Conservation (phyloP, 345 rosid genomes). For the Sonneratia caseolaris region DNA sequence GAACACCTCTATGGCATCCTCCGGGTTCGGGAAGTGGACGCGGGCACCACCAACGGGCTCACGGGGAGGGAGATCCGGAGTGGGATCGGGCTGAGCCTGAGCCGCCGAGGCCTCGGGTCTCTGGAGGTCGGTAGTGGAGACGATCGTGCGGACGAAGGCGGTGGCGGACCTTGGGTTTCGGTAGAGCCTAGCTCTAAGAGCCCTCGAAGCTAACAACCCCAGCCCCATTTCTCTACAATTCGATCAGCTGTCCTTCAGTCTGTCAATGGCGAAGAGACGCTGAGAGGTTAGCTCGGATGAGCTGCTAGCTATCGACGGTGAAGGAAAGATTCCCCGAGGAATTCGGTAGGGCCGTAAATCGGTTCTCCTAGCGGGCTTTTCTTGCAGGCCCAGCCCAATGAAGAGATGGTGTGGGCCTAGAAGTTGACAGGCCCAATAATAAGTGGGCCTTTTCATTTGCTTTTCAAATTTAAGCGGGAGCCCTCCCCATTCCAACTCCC, state of each 20-base stretch:
- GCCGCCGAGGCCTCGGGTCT: conserved; percentile 54
- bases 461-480: conserved; percentile 5
- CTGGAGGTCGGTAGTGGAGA: conserved; percentile 65
- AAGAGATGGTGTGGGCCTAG: neutral
- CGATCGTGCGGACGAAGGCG: conserved; percentile 46
- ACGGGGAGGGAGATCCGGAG: conserved; percentile 42
- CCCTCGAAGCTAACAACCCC: conserved; percentile 66
- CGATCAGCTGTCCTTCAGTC: neutral
- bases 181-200: conserved; percentile 31
- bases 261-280: neutral
- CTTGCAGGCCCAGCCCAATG: neutral
- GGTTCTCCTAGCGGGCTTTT: neutral
- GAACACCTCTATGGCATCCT: conserved; percentile 93
- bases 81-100: conserved; percentile 34
- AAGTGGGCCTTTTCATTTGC: neutral
- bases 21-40: conserved; percentile 68
- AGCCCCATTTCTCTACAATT: conserved; percentile 41
- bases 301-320: neutral
- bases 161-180: conserved; percentile 14
- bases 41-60: conserved; percentile 75
- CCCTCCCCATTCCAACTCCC: neutral
- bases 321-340: neutral
- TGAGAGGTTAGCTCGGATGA: neutral
- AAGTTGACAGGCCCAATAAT: neutral
- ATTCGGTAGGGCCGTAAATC: neutral